Base-by-base conservation (phyloP, 2,329 filamentous ascomycete species). In the Paramyrothecium sp. region DNA sequence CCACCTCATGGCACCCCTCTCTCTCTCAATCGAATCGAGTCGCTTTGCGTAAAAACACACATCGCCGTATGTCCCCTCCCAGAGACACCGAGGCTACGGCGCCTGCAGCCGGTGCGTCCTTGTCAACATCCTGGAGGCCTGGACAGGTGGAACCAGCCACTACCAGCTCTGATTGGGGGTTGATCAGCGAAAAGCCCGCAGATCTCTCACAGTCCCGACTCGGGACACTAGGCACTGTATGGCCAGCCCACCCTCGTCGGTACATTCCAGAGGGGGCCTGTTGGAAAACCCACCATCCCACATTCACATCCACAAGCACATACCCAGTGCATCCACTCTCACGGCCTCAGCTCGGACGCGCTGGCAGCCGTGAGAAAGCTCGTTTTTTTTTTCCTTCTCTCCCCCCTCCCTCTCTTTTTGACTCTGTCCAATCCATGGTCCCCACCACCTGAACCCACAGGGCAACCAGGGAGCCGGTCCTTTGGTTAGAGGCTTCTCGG, bases 171-270 rank as follows among this genome's bases (percentile, higher is more conserved):
- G 62, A 70, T 71, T 71, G 67, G 67, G 44, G 41, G 58, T 10
- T 60, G 55, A 26, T 53, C 54, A 54, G 60, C 57, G 56, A 66
- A 67, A 67, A 68, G 64, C 58, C 59, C 68, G 68, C 67, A 71
- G 68, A 71, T 71, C 68, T 68, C 55, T 63, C 66, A 58, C 58
- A 54, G 58, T 48, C 59, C 51, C 48, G 61, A 55, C 60, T 44
- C n/a, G 62, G 64, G 62, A 11, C 21, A 30, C 16, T 21, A 20
- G n/a, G 47, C 21, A 22, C 22, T 10, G 20, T 50, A 50, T 10
- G 17, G 47, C 30, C 49, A 23, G 21, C 23, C 49, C 49, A 51
- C 49, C 49, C 47, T 49, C 30, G 49, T 51, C 17, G 19, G 47
- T 16, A 51, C 49, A 51, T 51, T 51, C 49, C 49, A 51, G 49